These are phyloP conservation scores for Takashimella koratensis DNA, from an alignment of 1,284 basidiomycete species.

Conservation along the genomic window DNA sequence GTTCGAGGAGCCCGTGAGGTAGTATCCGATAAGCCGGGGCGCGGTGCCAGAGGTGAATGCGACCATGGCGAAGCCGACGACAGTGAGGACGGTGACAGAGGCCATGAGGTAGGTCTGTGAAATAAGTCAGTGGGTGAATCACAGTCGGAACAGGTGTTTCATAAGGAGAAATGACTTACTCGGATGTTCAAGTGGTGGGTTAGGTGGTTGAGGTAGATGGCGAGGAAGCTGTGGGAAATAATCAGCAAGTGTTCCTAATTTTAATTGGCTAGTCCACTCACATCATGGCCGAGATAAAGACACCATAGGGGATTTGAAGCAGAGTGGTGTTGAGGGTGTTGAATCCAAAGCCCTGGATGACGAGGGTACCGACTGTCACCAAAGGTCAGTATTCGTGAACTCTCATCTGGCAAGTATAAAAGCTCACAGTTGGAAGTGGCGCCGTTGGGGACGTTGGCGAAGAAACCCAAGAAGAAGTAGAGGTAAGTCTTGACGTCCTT, in stretches of 20 bases:
- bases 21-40: constrained; percentile 15
- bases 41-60: constrained; percentile 24
- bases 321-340: constrained; percentile 35
- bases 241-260: background rate
- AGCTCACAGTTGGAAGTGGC: constrained; percentile 18
- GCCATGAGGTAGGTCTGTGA: constrained; percentile 10
- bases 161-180: constrained; percentile 17
- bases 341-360: constrained; percentile 19
- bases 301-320: constrained; percentile 42
- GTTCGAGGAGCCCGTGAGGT: constrained; percentile 49
- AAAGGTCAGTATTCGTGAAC: background rate
- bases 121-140: no score
- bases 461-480: constrained; percentile 41
- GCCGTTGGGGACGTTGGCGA: constrained; percentile 42
- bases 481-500: constrained; percentile 44
- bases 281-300: constrained; percentile 30
- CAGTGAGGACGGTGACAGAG: constrained; percentile 26
- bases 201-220: constrained; percentile 29
- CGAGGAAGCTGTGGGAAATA: constrained; percentile 12
- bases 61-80: constrained; percentile 36
- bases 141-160: background rate
- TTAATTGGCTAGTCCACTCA: constrained; percentile 7
- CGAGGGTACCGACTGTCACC: constrained; percentile 2
- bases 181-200: constrained; percentile 27
- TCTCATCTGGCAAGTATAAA: background rate